phyloP scores from a whole-genome alignment of 768 basidiomycete genomes.

The Calvatia gigantea region DNA sequence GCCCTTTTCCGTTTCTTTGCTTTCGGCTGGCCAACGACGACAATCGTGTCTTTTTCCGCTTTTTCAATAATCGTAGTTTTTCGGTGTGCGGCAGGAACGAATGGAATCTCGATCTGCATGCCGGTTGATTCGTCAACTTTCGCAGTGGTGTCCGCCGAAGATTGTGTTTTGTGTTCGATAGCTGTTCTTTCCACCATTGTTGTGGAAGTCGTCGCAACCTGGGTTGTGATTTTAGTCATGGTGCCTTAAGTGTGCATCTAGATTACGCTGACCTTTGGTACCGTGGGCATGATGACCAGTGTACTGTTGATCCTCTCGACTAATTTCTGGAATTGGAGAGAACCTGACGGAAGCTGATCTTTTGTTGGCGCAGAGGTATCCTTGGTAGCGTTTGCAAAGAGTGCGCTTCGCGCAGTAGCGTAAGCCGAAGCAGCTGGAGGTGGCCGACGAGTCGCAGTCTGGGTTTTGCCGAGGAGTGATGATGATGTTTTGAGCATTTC shows the following conservation, averaged over 20 bases:
- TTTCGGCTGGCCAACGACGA: slow-evolving; percentile 64
- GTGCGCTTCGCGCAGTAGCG: slow-evolving; percentile 30
- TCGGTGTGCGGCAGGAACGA: slow-evolving; percentile 59
- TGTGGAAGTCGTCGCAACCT: no score
- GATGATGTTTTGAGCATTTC: slow-evolving; percentile 19
- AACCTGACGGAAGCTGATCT: neutral
- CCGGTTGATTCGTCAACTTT: slow-evolving; percentile 16
- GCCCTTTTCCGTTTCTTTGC: slow-evolving; percentile 64
- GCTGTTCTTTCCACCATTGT: neutral
- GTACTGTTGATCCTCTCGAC: slow-evolving; percentile 66
- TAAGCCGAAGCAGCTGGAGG: slow-evolving; percentile 22
- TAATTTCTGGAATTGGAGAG: slow-evolving; percentile 45
- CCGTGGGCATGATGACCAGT: slow-evolving; percentile 54
- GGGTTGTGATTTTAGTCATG: neutral
- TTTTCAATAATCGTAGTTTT: slow-evolving; percentile 21
- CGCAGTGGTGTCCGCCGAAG: slow-evolving; percentile 9
- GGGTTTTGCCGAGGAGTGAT: slow-evolving; percentile 27
- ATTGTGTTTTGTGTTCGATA: neutral
- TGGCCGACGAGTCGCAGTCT: slow-evolving; percentile 9
- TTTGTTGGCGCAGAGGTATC: neutral
- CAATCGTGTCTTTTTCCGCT: slow-evolving; percentile 63
- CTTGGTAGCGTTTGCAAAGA: slow-evolving; percentile 37
- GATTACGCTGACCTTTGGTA: slow-evolving; percentile 35
- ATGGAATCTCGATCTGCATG: slow-evolving; percentile 71
- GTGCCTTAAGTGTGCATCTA: neutral